Evolutionary conservation across 2,329 filamentous ascomycete species (phyloP).

Genomic region (Venturia effusa): DNA sequence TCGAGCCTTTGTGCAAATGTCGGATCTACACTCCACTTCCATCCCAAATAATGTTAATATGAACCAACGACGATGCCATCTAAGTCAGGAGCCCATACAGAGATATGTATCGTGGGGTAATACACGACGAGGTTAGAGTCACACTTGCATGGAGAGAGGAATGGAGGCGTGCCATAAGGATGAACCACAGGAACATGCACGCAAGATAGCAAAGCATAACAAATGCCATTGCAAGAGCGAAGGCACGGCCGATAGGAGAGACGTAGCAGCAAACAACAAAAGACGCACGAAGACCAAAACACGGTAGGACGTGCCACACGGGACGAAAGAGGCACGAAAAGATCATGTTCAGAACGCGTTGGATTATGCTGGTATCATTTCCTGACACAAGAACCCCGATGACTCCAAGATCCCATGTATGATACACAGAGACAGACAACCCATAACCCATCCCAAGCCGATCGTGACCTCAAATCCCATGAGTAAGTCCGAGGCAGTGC

Average conservation of each 20-base stretch:
- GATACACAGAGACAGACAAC: constrained; percentile 9
- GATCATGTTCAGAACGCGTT: constrained; percentile 2
- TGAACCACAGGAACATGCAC: not conserved
- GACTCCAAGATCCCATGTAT: constrained; percentile 8
- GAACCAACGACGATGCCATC: not conserved
- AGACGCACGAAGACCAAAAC: not conserved
- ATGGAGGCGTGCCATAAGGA: not conserved
- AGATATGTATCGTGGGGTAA: too few relatives aligned
- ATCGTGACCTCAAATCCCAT: constrained; percentile 8
- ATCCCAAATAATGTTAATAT: too few relatives aligned
- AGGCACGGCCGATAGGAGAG: not conserved
- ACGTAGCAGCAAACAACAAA: not conserved
- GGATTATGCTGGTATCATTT: constrained; percentile 12
- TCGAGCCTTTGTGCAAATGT: not conserved
- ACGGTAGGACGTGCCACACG: not conserved
- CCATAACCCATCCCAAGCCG: constrained; percentile 10
- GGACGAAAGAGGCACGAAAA: not conserved
- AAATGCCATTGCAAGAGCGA: not conserved
- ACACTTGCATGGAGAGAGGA: not conserved
- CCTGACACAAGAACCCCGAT: constrained; percentile 1
- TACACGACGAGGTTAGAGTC: not conserved
- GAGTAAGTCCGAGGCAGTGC: constrained; percentile 1
- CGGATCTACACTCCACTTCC: too few relatives aligned
- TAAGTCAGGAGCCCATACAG: too few relatives aligned
- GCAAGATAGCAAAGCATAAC: not conserved